phyloP scores from a whole-genome alignment of 805 yeast genomes.

The Yamadazyma scolyti region DNA sequence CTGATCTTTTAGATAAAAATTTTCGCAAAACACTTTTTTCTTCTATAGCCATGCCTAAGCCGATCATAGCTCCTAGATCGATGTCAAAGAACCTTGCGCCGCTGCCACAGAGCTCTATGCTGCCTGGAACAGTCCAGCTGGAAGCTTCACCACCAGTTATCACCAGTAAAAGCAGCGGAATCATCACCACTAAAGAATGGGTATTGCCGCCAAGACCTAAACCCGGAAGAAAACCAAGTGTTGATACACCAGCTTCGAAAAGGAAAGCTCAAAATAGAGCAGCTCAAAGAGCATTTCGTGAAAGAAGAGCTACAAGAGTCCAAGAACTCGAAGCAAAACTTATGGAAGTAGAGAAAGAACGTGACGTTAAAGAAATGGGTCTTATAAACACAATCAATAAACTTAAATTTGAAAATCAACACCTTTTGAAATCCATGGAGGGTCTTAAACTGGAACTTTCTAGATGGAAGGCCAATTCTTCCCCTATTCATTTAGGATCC shows the following conservation, averaged over 20 bases:
- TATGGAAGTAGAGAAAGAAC: constrained; percentile 63
- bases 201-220: constrained; percentile 55
- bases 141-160: constrained; percentile 1
- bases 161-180: constrained; percentile 14
- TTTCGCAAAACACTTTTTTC: not conserved
- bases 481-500: constrained; percentile 5
- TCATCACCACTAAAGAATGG: constrained; percentile 59
- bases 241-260: constrained; percentile 79
- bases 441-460: constrained; percentile 32
- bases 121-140: constrained; percentile 8
- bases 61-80: constrained; percentile 14
- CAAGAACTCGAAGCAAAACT: constrained; percentile 72
- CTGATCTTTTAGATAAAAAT: constrained; percentile 1
- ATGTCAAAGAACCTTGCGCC: not conserved
- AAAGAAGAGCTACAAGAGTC: constrained; percentile 78
- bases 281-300: constrained; percentile 91
- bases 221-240: constrained; percentile 59
- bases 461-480: not conserved
- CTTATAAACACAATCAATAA: constrained; percentile 49
- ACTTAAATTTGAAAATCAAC: constrained; percentile 43
- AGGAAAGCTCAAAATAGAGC: constrained; percentile 90
- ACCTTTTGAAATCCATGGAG: constrained; percentile 39
- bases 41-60: constrained; percentile 5
- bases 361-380: constrained; percentile 56
- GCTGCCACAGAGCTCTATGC: constrained; percentile 6